Conservation (phyloP, 768 basidiomycete genomes). For the Cystobasidium onofrii region DNA sequence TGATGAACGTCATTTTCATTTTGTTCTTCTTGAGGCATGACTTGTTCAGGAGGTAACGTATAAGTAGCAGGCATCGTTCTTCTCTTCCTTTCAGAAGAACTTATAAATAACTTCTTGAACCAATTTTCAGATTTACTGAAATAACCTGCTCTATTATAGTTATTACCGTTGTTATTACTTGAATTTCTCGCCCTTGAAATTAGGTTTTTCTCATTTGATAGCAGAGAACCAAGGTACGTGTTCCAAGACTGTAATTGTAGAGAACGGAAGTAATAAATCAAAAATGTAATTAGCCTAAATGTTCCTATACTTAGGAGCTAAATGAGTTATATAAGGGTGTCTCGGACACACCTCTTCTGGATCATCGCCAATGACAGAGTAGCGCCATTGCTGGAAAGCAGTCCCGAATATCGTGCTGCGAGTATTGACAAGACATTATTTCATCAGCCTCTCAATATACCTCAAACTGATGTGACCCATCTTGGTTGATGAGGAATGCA, state of each 20-base stretch:
- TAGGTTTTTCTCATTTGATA: constrained; percentile 1
- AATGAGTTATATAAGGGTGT: background rate
- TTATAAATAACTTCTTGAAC: background rate
- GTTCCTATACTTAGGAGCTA: too few species aligned
- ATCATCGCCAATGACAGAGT: constrained; percentile 25
- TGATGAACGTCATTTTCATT: too few species aligned
- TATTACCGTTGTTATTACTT: background rate
- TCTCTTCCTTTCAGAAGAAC: background rate
- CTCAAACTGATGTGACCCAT: too few species aligned
- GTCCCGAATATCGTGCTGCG: constrained; percentile 9
- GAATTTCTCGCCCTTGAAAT: background rate
- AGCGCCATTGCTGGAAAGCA: constrained; percentile 31
- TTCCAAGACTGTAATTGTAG: constrained; percentile 14
- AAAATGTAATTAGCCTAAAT: too few species aligned
- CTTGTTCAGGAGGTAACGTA: background rate
- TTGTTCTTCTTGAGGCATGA: background rate
- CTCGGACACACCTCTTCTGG: constrained; percentile 24
- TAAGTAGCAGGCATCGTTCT: constrained; percentile 7
- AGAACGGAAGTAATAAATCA: too few species aligned
- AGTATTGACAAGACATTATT: background rate
- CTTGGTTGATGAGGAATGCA: too few species aligned
- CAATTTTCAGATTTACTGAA: background rate
- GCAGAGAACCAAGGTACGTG: constrained; percentile 14
- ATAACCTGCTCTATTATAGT: constrained; percentile 9
- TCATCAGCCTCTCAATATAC: too few species aligned